Evolutionary conservation across 345 rosid species (phyloP), one percentile per base, ranked within the genome.

Genomic region (Salix udensis): DNA sequence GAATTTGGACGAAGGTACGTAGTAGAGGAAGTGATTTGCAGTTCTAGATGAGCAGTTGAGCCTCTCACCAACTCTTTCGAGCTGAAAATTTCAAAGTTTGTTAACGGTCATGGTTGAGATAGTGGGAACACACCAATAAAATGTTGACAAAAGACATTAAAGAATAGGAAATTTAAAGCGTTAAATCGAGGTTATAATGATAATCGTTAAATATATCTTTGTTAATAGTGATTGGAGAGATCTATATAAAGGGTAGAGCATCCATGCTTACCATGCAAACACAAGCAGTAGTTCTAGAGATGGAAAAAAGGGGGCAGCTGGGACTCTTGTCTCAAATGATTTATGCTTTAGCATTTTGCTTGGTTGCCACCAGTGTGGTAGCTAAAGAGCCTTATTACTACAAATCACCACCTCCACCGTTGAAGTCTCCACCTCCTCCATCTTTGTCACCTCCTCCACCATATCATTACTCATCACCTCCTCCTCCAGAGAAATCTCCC

Each of bases 241-340:
- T 24, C 65, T 84, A 78, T 84, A 81, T 72, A 81, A 55, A 60
- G 80, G 72, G 39, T 11, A 13, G 60, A 13, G 60, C 68, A 19
- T 23, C 28, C 7, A 5, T 23, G 34, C 8, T 50, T 18, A 14
- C 37, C 7, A 18, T 24, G 64, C 74, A 80, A 69, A 26, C 23
- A 16, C 61, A 72, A n/a, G 15, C n/a, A 18, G 42, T 42, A 24
- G 7, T 1, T 19, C 68, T 6, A 40, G 53, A 5, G 18, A 85
- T 86, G 84, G 81, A 74, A 48, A 60, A 46, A 67, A 31, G 40
- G 11, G 42, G 39, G 44, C 62, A 48, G 60, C 76, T 53, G 80
- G 76, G 82, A 79, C 83, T 40, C 62, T 74, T 78, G 85, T 82
- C 78, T 74, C 80, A 70, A 15, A 64, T 82, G 65, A 37, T 80